Evolutionary conservation across 139 green algal species (phyloP).

Genomic region (Desmodesmus armatus): DNA sequence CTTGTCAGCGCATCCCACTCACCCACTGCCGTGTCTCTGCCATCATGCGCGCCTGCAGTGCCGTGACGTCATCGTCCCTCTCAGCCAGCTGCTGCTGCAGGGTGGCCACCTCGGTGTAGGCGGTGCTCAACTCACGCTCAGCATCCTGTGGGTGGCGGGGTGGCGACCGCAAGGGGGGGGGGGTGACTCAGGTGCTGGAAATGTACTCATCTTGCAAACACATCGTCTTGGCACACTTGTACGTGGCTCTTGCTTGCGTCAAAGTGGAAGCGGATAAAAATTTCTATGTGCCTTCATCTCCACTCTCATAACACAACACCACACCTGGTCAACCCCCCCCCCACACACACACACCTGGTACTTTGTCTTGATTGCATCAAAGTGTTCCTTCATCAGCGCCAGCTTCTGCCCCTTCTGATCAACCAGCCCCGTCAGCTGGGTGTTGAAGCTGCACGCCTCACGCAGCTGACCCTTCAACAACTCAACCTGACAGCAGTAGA

Average conservation of each 20-base stretch:
- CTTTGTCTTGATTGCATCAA: too few species aligned
- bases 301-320: too few species aligned
- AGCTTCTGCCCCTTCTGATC: too few species aligned
- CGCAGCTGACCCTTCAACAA: too few species aligned
- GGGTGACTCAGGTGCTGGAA: not conserved
- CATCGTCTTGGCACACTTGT: too few species aligned
- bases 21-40: constrained; percentile 10
- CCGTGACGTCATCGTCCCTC: not conserved
- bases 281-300: constrained; percentile 11
- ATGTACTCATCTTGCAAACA: not conserved
- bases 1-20: not conserved
- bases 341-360: too few species aligned
- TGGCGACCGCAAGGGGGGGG: not conserved
- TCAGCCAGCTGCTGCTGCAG: constrained; percentile 30
- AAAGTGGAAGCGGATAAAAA: not conserved
- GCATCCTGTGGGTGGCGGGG: not conserved
- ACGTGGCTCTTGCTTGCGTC: not conserved
- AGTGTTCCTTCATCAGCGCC: too few species aligned
- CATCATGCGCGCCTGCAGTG: constrained; percentile 10
- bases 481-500: too few species aligned
- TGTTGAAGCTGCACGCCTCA: too few species aligned
- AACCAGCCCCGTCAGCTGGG: too few species aligned
- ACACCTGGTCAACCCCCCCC: too few species aligned
- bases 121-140: constrained; percentile 1
- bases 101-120: not conserved